Evolutionary conservation across 2,329 filamentous ascomycete species (phyloP), one percentile per base, ranked within the genome.

Genomic region (Claviceps capensis): DNA sequence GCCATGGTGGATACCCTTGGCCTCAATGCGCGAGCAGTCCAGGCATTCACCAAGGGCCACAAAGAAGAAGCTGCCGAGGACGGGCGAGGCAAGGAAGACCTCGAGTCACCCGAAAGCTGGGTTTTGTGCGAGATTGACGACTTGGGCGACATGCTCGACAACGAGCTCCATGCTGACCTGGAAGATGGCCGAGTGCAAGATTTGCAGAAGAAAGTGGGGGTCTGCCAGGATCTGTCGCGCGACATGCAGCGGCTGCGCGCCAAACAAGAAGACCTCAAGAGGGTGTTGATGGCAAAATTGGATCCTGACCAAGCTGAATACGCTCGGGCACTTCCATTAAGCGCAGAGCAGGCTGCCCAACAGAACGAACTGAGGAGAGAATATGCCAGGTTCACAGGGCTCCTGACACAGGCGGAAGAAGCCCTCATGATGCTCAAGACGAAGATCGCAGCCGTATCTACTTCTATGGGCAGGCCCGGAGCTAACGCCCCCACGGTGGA

Each of bases 1-100:
- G 86, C 86, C 13, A 98, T 97, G 93, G 83, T 98, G 44, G 88
- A 96, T 60, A 91, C 87, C 0, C 72, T 97, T 42, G 91, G 91
- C 9, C 77, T 96, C 48, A 97, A 97, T 63, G 81, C 74, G 11
- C 73, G 78, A 16, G 81, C 86, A 5, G 78, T 91, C 40, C 73
- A 75, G 47, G 72, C 72, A 11, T 85, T 83, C 57, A 74, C 90
- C 44, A 74, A 78, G 52, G 87, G 84, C 7, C 86, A 94, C 58
- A 73, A 73, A 11, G 71, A 81, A 48, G 67, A 73, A 43, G 67
- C 72, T 48, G 72, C 76, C 49, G 70, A 79, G 38, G 68, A 70
- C 9, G 76, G 74, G 22, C 76, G 85, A 36, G 76, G 72, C 7
- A 77, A 78, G 55, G 73, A 83, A 48, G 83, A 95, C 56, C 73